A percentile compares a stretch with the other conserved stretches of the same genome.
phyloP scores from a whole-genome alignment of 2,329 filamentous ascomycete genomes.

The Xylariaceae sp. region DNA sequence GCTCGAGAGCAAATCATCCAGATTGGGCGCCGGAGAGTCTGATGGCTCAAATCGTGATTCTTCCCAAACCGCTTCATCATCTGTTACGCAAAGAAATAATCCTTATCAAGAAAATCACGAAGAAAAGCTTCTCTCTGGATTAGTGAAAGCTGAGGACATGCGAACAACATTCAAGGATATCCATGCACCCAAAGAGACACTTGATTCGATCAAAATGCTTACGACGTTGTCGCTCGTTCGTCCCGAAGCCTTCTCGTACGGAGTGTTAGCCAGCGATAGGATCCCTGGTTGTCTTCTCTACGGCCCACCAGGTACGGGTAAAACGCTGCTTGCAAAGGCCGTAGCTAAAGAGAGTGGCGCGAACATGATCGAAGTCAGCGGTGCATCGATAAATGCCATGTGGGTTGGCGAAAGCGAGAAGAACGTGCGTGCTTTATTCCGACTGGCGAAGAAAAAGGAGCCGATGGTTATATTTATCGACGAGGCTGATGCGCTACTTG shows the following conservation, averaged over 20 bases:
- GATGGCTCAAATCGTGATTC: conserved; percentile 5
- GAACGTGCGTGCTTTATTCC: conserved; percentile 89
- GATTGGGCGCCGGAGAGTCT: conserved; percentile 18
- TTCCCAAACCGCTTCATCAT: conserved; percentile 20
- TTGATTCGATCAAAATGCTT: conserved; percentile 81
- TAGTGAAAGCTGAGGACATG: conserved; percentile 78
- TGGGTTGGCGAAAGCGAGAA: conserved; percentile 96
- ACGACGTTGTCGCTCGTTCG: conserved; percentile 83
- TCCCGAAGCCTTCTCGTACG: conserved; percentile 94
- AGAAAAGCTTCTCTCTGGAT: conserved; percentile 73
- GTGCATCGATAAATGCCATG: conserved; percentile 91
- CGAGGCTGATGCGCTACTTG: conserved; percentile 90
- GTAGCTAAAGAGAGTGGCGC: conserved; percentile 66
- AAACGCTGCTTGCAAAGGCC: conserved; percentile 66
- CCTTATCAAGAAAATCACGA: conserved; percentile 66
- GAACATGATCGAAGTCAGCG: conserved; percentile 80
- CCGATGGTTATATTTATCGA: conserved; percentile 96
- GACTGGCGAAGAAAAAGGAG: conserved; percentile 81
- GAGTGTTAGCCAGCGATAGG: conserved; percentile 84
- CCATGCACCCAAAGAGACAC: conserved; percentile 75
- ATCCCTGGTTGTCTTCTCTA: conserved; percentile 88
- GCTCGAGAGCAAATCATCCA: background rate
- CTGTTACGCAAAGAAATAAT: conserved; percentile 31
- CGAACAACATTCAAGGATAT: conserved; percentile 85
- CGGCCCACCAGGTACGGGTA: conserved; percentile 78